Base-by-base conservation (phyloP, 1,284 basidiomycete species). In the Melampsora americana region DNA sequence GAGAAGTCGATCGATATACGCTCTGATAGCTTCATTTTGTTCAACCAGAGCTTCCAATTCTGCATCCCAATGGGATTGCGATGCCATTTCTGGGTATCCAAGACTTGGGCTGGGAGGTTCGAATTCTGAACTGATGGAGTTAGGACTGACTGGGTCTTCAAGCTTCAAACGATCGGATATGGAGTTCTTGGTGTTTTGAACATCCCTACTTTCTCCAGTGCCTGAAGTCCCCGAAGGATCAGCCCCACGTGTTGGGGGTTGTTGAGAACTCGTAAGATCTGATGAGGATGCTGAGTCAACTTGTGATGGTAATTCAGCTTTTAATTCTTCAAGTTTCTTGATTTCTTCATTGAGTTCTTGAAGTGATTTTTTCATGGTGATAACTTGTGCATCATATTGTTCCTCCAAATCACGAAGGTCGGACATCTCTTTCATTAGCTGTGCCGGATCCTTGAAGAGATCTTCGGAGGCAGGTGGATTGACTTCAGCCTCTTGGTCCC, bases 401-500 rank as follows among this genome's bases (percentile, higher is more conserved):
- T 56, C 53, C 28, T n/a, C n/a, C 53, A 56, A 28, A 7, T 56
- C 53, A n/a, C 53, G 53, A 56, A 56, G 53, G 5, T 56, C 53
- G 28, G 53, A n/a, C 28, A 56, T 23, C 14, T 56, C 53, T 56
- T 56, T 56, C 53, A 56, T n/a, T 12, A 56, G 5, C 28, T 56
- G n/a, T 2, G 53, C 39, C 5, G 39, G 39, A 42, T 42, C 39
- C 12, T 42, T 42, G 6, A 59, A 14, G 28, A 28, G 20, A 59
- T 28, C 53, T n/a, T 59, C 12, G 5, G 53, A 28, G 53, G 20
- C 28, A 14, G 53, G 53, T 59, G 53, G 53, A n/a, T 59, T 59
- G 18, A 59, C 28, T 14, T 59, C 6, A 6, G 6, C 53, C 18
- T 59, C 28, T 59, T 59, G 28, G 9, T 59, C 20, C n/a, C 1